Conservation (phyloP, 148 eudicot genomes). For the Persicaria tinctoria region DNA sequence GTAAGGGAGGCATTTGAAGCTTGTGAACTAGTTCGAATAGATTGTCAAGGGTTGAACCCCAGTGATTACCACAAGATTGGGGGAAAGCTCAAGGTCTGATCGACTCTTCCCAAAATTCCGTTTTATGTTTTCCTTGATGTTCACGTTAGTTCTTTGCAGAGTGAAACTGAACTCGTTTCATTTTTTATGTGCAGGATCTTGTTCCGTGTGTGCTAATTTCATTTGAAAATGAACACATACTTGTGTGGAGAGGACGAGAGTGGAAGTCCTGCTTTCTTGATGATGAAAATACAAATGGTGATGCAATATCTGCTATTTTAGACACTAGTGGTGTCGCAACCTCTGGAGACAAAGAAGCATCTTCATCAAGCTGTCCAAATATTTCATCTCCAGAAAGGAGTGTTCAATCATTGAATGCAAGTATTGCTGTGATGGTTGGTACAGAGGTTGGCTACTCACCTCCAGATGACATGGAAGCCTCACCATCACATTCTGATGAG, state of each 20-base stretch:
- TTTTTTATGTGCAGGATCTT: conserved; percentile 57
- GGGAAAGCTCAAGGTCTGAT: conserved; percentile 83
- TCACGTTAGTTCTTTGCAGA: neutral
- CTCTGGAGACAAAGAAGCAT: conserved; percentile 26
- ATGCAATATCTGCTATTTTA: conserved; percentile 17
- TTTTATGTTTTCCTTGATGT: neutral
- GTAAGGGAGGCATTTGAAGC: conserved; percentile 95
- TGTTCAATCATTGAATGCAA: conserved; percentile 18
- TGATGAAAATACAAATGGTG: neutral
- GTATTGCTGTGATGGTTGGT: conserved; percentile 4
- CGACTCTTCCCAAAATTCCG: neutral
- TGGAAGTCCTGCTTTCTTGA: conserved; percentile 51
- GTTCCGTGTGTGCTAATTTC: conserved; percentile 86
- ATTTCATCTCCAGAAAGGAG: conserved; percentile 6
- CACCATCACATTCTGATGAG: neutral
- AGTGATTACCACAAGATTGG: conserved; percentile 87
- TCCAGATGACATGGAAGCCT: neutral
- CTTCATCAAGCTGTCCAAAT: conserved; percentile 17
- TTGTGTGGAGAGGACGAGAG: conserved; percentile 88
- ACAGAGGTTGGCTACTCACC: neutral
- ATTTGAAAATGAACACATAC: conserved; percentile 80
- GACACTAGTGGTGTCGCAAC: conserved; percentile 9
- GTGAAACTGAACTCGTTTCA: neutral
- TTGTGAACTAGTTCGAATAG: conserved; percentile 74
- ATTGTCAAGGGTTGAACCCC: conserved; percentile 78